Evolutionary conservation across 257 asterid species (phyloP), one percentile per base, ranked within the genome.

Genomic region (Scutellaria barbata): DNA sequence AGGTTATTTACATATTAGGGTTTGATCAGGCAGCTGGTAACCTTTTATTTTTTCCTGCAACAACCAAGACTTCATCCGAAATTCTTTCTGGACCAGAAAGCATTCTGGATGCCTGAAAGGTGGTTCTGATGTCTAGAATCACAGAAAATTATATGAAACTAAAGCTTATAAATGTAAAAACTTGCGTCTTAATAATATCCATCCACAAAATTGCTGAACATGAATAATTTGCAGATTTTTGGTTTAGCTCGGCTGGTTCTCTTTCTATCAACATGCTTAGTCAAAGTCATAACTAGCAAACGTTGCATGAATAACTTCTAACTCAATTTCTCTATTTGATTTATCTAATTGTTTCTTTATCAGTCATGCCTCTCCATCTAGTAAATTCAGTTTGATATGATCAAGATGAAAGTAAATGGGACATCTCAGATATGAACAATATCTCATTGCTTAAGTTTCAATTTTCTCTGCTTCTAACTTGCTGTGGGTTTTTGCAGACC

Each of bases 401-500:
- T 68, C 25, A 17, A 20, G 25, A 50, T 66, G 52, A 46, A 25
- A 48, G 69, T 45, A 3, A 47, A 56, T 66, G 67, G 69, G 69
- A 76, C 54, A 43, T 63, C 41, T 8, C 5, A 17, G 42, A n/a
- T 56, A 78, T 46, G 39, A 70, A 30, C 35, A 46, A 37, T 62
- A 30, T 66, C 53, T 48, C 51, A 3, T 64, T 63, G 62, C 62
- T 40, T 33, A 42, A 25, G 54, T 69, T 73, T 63, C 53, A 37
- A 14, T 65, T 76, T 69, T 68, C 13, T 13, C 57, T 67, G 68
- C 46, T 70, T 11, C 43, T 74, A 70, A 76, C 69, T 59, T 39
- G 43, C 35, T 14, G 11, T 7, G 59, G 72, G 22, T 60, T 45
- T 59, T 62, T 79, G 74, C 96, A 94, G 99, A 95, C 98, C 47